Evolutionary conservation across 495 filamentous ascomycete species (phyloP).

Genomic region (Poronia punctata): DNA sequence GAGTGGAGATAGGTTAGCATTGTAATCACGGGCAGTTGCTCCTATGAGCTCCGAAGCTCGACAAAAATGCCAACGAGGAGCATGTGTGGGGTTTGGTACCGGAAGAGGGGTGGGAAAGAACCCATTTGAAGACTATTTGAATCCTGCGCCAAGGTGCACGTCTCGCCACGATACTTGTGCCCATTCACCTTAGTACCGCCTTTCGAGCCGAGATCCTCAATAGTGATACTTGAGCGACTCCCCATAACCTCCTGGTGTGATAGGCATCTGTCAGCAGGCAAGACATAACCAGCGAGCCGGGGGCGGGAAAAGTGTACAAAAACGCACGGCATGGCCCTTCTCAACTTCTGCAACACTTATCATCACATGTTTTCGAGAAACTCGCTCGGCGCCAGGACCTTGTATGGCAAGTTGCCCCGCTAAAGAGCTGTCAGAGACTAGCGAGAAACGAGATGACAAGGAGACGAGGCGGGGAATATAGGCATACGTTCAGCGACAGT

Average conservation of each 20-base stretch:
- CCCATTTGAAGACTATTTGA: conserved; percentile 64
- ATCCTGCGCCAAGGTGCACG: conserved; percentile 42
- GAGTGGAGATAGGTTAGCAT: too few relatives aligned
- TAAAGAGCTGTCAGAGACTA: conserved; percentile 16
- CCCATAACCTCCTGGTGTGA: conserved; percentile 47
- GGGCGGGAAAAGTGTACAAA: not conserved
- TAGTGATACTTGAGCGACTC: conserved; percentile 54
- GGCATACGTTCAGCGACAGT: conserved; percentile 41
- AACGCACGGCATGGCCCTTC: conserved; percentile 62
- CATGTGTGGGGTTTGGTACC: too few relatives aligned
- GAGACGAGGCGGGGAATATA: not conserved
- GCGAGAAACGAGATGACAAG: not conserved
- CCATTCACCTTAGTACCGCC: conserved; percentile 74
- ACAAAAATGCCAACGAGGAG: too few relatives aligned
- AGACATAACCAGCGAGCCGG: not conserved
- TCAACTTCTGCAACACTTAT: conserved; percentile 62
- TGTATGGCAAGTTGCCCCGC: conserved; percentile 55
- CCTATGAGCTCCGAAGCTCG: too few relatives aligned
- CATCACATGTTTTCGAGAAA: conserved; percentile 86
- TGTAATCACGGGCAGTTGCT: too few relatives aligned
- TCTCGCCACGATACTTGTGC: conserved; percentile 52
- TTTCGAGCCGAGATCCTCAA: conserved; percentile 69
- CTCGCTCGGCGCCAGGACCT: conserved; percentile 49
- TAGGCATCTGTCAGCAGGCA: conserved; percentile 10
- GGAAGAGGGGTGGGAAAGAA: conserved; percentile 49